phyloP scores from a whole-genome alignment of 2,329 filamentous ascomycete species.

The Claviceps capensis region DNA sequence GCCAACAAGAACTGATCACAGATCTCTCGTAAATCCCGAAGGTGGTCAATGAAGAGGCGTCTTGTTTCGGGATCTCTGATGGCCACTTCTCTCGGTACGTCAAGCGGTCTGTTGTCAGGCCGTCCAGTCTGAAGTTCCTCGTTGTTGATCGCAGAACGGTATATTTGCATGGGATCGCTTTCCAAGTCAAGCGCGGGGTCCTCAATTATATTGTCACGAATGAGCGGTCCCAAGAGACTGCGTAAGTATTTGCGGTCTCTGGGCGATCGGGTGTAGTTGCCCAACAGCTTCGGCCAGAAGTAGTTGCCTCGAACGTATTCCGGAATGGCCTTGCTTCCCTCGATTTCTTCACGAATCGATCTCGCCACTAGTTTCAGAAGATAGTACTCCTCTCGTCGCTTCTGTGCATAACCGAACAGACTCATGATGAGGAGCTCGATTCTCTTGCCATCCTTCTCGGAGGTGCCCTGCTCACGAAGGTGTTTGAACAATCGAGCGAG shows the following conservation, averaged over 20 bases:
- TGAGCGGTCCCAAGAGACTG: conserved; percentile 69
- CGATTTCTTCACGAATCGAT: conserved; percentile 76
- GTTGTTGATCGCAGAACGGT: conserved; percentile 89
- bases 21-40: conserved; percentile 88
- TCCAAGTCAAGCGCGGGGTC: conserved; percentile 85
- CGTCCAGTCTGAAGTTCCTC: conserved; percentile 87
- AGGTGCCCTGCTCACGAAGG: conserved; percentile 66
- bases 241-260: conserved; percentile 85
- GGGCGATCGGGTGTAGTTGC: conserved; percentile 80
- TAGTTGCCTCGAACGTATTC: conserved; percentile 83
- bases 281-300: conserved; percentile 81
- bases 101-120: conserved; percentile 65
- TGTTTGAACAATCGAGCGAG: conserved; percentile 77
- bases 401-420: conserved; percentile 92
- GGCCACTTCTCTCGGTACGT: conserved; percentile 83
- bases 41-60: conserved; percentile 82
- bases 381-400: conserved; percentile 93
- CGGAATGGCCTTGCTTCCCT: conserved; percentile 56
- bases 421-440: conserved; percentile 93
- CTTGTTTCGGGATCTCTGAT: conserved; percentile 91
- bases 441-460: conserved; percentile 85
- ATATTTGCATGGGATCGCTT: conserved; percentile 95
- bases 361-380: conserved; percentile 75
- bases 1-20: conserved; percentile 78
- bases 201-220: conserved; percentile 86